Evolutionary conservation across 2,329 filamentous ascomycete genomes (phyloP).

Genomic region (Aspergillus costaricaensis): DNA sequence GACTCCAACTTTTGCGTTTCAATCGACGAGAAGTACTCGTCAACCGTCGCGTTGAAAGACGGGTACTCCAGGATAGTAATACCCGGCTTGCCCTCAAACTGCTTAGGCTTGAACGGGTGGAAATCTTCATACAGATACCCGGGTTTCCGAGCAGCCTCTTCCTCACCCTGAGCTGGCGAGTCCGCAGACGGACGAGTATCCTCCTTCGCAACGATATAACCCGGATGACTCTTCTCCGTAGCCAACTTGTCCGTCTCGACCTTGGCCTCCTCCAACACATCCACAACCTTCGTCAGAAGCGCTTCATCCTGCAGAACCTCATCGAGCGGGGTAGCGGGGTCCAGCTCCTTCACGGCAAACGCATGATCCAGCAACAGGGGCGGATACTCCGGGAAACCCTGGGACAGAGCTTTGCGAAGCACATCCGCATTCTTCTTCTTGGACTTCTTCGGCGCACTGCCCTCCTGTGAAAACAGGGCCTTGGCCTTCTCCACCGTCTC

Average conservation of each 20-base stretch:
- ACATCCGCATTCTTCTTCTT: constrained; percentile 74
- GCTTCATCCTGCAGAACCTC: constrained; percentile 68
- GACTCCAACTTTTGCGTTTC: constrained; percentile 92
- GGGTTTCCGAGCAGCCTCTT: constrained; percentile 27
- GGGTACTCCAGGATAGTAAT: constrained; percentile 74
- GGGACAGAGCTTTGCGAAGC: constrained; percentile 75
- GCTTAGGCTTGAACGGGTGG: constrained; percentile 83
- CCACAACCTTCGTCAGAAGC: constrained; percentile 67
- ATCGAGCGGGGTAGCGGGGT: constrained; percentile 66
- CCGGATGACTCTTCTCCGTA: constrained; percentile 65
- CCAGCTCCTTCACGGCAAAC: constrained; percentile 69
- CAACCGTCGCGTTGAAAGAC: constrained; percentile 88
- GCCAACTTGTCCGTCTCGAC: constrained; percentile 70
- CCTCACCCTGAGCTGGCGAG: constrained; percentile 42
- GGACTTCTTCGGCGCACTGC: constrained; percentile 61
- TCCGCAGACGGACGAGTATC: constrained; percentile 38
- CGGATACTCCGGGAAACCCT: constrained; percentile 84
- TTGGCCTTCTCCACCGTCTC: constrained; percentile 68
- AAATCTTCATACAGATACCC: constrained; percentile 85
- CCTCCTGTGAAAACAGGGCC: constrained; percentile 41
- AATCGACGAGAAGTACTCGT: constrained; percentile 95
- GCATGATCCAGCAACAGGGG: constrained; percentile 86
- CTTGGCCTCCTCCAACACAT: constrained; percentile 69
- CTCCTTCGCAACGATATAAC: constrained; percentile 82
- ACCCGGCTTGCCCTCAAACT: constrained; percentile 69